These are phyloP conservation scores for Circinella umbellata DNA, from an alignment of 371 early-diverging fungal genomes.

Conservation along the genomic window DNA sequence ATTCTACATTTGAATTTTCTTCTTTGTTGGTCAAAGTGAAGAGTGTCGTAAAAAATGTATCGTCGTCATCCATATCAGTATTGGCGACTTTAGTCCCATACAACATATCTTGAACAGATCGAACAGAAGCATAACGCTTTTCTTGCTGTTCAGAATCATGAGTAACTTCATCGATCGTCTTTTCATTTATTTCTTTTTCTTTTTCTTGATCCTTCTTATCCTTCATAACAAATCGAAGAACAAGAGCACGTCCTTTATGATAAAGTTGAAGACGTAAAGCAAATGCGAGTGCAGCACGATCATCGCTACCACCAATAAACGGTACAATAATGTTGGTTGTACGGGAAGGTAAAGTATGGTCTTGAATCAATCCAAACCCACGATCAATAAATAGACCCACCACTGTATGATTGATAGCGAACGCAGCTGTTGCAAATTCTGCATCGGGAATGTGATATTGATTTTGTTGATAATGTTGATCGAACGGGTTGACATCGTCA, in stretches of 20 bases:
- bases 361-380: constrained; percentile 58
- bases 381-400: constrained; percentile 74
- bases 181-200: background rate
- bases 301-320: constrained; percentile 66
- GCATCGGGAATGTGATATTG: constrained; percentile 21
- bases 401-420: constrained; percentile 17
- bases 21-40: constrained; percentile 8
- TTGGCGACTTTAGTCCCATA: no score
- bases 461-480: background rate
- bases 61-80: constrained; percentile 5
- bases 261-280: constrained; percentile 36
- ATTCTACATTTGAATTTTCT: constrained; percentile 9
- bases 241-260: constrained; percentile 10
- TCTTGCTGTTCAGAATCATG: background rate
- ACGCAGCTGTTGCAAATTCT: constrained; percentile 28
- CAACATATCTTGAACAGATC: constrained; percentile 12
- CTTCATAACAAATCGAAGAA: constrained; percentile 10
- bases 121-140: constrained; percentile 12
- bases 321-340: constrained; percentile 29
- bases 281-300: constrained; percentile 47
- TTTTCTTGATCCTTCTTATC: background rate
- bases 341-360: constrained; percentile 20
- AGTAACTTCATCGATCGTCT: background rate
- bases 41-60: constrained; percentile 14
- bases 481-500: background rate